Evolutionary conservation across 306 rosid species (phyloP).

Genomic region (Hippophae rhamnoides): DNA sequence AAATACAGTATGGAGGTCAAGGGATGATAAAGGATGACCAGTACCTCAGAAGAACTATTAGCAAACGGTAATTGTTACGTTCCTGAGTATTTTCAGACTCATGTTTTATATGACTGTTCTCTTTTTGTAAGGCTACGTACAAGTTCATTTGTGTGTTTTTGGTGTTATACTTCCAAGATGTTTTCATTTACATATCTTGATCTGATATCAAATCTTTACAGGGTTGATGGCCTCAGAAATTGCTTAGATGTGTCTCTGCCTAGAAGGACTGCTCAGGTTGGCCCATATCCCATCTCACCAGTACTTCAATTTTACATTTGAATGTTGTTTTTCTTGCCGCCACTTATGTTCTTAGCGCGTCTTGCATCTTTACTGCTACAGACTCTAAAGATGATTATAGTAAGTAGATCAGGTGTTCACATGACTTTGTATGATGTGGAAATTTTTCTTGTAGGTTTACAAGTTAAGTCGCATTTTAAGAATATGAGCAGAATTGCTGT

Average conservation of each 20-base stretch:
- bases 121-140: neutral
- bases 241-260: slow-evolving; percentile 76
- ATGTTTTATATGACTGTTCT: neutral
- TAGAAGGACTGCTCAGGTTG: slow-evolving; percentile 83
- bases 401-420: neutral
- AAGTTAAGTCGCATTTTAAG: slow-evolving; percentile 71
- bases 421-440: slow-evolving; percentile 5
- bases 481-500: slow-evolving; percentile 28
- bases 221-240: slow-evolving; percentile 64
- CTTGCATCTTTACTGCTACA: neutral
- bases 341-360: neutral
- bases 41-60: slow-evolving; percentile 51
- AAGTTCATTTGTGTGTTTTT: neutral
- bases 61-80: slow-evolving; percentile 44
- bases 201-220: slow-evolving; percentile 21
- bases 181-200: slow-evolving; percentile 1
- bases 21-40: slow-evolving; percentile 56
- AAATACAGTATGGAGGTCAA: slow-evolving; percentile 69
- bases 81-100: slow-evolving; percentile 8
- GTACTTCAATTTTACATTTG: neutral
- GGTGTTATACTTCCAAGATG: neutral
- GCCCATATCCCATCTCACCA: slow-evolving; percentile 8
- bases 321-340: neutral
- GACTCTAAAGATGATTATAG: neutral
- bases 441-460: slow-evolving; percentile 49